phyloP scores from a whole-genome alignment of 2,329 filamentous ascomycete species.

The Aotearoamyces nothofagi region DNA sequence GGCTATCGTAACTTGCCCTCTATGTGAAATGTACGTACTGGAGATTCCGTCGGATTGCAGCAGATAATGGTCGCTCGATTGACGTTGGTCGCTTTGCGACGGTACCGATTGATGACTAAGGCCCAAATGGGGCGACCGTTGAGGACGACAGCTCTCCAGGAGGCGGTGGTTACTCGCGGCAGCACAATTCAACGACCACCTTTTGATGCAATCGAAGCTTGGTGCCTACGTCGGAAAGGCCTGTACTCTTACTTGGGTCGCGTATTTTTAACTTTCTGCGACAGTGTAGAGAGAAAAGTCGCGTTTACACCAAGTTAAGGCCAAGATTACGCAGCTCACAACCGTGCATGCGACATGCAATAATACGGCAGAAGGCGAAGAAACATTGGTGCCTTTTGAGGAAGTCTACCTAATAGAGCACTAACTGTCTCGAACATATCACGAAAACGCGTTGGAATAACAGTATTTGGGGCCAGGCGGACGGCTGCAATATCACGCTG shows the following conservation, averaged over 20 bases:
- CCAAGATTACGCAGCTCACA: not conserved
- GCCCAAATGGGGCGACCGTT: too few relatives aligned
- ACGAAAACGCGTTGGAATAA: not conserved
- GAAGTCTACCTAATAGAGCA: too few relatives aligned
- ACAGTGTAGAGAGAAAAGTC: not conserved
- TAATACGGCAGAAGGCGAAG: too few relatives aligned
- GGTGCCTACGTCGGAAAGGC: not conserved
- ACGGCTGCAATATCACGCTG: not conserved
- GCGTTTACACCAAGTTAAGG: not conserved
- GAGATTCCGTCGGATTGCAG: too few relatives aligned
- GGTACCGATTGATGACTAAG: too few relatives aligned
- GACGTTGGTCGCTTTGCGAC: too few relatives aligned
- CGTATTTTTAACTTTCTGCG: not conserved
- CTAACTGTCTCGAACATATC: too few relatives aligned
- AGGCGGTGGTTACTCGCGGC: not conserved
- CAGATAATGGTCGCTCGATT: too few relatives aligned
- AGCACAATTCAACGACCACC: not conserved
- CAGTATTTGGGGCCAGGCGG: not conserved
- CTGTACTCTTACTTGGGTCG: not conserved
- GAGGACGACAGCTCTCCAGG: not conserved
- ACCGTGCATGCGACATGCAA: not conserved
- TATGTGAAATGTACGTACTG: too few relatives aligned
- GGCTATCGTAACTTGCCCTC: too few relatives aligned
- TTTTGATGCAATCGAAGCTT: not conserved
- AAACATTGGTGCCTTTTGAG: too few relatives aligned